phyloP scores from a whole-genome alignment of 495 filamentous ascomycete species.

The Daldinia vernicosa region DNA sequence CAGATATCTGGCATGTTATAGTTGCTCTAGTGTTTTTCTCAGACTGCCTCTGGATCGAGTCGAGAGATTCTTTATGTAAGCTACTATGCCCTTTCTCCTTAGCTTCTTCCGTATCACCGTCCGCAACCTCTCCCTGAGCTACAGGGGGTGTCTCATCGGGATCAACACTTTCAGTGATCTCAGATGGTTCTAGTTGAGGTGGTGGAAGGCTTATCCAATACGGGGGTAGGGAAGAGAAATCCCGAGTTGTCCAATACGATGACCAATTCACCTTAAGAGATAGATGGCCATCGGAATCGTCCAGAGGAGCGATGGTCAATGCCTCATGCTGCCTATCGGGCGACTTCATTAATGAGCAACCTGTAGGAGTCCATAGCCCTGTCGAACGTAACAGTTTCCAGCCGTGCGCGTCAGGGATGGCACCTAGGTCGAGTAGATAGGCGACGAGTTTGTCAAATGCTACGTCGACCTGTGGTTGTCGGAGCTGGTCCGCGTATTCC shows the following conservation, averaged over 20 bases:
- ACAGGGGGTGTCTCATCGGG: background rate
- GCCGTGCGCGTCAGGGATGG: slow-evolving; percentile 65
- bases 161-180: slow-evolving; percentile 11
- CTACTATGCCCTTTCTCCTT: slow-evolving; percentile 27
- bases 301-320: slow-evolving; percentile 64
- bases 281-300: slow-evolving; percentile 70
- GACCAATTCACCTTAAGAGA: slow-evolving; percentile 66
- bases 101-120: slow-evolving; percentile 14
- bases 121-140: background rate
- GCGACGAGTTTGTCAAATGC: slow-evolving; percentile 67
- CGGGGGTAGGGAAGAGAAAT: slow-evolving; percentile 62
- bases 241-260: slow-evolving; percentile 64
- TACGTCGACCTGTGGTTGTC: slow-evolving; percentile 71
- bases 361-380: slow-evolving; percentile 70
- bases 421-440: slow-evolving; percentile 70
- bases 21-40: slow-evolving; percentile 33
- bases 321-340: slow-evolving; percentile 62
- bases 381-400: slow-evolving; percentile 66
- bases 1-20: slow-evolving; percentile 58
- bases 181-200: slow-evolving; percentile 17
- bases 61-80: slow-evolving; percentile 48
- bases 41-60: slow-evolving; percentile 46
- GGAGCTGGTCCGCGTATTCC: slow-evolving; percentile 71
- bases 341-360: slow-evolving; percentile 64
- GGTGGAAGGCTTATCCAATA: slow-evolving; percentile 67